Conservation (phyloP, 768 basidiomycete genomes). For the Saitozyma sp. region DNA sequence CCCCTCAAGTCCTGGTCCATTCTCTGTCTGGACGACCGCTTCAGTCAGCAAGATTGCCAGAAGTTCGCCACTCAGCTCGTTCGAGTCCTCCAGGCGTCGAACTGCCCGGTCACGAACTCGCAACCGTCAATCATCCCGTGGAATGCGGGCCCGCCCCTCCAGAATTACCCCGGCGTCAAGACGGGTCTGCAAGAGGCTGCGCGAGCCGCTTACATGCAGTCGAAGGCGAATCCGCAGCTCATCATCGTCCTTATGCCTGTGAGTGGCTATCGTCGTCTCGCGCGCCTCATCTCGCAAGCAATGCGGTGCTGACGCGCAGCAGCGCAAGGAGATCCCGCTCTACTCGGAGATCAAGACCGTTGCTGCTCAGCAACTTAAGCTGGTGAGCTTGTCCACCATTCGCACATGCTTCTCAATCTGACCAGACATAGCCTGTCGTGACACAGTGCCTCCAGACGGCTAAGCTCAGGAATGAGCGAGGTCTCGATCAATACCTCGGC, state of each 20-base stretch:
- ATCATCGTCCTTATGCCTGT: conserved; percentile 47
- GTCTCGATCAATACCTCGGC: conserved; percentile 42
- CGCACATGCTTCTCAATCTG: neutral
- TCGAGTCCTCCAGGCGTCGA: conserved; percentile 5
- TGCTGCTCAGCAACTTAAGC: conserved; percentile 14
- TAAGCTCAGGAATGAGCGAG: conserved; percentile 32
- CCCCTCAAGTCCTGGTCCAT: conserved; percentile 42
- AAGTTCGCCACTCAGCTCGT: conserved; percentile 22
- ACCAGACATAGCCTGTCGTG: conserved; percentile 33
- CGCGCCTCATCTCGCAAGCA: neutral
- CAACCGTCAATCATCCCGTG: conserved; percentile 23
- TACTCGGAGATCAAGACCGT: conserved; percentile 40
- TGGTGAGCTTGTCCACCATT: conserved; percentile 4
- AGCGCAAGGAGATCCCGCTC: conserved; percentile 35
- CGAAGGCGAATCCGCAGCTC: conserved; percentile 40
- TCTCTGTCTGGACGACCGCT: conserved; percentile 35
- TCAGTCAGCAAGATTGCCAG: conserved; percentile 18
- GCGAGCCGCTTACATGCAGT: conserved; percentile 30
- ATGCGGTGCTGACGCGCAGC: neutral
- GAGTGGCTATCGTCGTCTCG: no score
- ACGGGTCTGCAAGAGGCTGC: conserved; percentile 31
- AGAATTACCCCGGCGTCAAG: conserved; percentile 13
- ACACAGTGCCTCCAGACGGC: conserved; percentile 46
- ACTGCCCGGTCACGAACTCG: conserved; percentile 36
- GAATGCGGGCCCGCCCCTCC: conserved; percentile 15